A percentile compares a stretch with the other conserved stretches of the same genome.
These are phyloP conservation scores for Echites panduratus DNA, from an alignment of 257 asterid genomes.

Conservation along the genomic window DNA sequence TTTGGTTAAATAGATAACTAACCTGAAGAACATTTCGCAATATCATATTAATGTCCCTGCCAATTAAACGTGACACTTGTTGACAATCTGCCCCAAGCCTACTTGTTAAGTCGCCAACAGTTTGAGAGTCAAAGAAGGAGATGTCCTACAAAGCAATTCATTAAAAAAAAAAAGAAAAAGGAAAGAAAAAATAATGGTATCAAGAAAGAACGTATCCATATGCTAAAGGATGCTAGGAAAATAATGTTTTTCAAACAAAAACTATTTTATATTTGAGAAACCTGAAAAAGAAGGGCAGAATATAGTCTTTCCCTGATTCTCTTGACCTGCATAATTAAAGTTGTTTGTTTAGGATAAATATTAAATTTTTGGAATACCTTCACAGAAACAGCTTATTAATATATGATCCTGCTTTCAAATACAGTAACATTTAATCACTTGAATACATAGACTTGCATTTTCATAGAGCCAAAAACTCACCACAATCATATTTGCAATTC, in stretches of 20 bases:
- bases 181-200: constrained; percentile 11
- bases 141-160: constrained; percentile 62
- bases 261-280: constrained; percentile 20
- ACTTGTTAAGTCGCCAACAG: constrained; percentile 97
- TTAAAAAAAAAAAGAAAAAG: background rate
- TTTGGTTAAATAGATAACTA: constrained; percentile 18
- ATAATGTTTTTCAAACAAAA: background rate
- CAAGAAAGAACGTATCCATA: constrained; percentile 3
- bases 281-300: constrained; percentile 87
- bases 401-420: background rate
- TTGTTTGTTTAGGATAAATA: background rate
- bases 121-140: constrained; percentile 85
- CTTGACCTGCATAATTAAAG: constrained; percentile 59
- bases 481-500: constrained; percentile 90
- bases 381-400: background rate
- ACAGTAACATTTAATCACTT: background rate
- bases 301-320: constrained; percentile 85
- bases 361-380: background rate
- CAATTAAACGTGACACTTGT: constrained; percentile 97
- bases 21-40: constrained; percentile 92
- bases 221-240: constrained; percentile 10
- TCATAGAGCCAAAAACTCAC: constrained; percentile 41
- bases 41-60: constrained; percentile 87
- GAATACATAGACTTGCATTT: background rate
- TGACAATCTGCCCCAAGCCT: constrained; percentile 99